phyloP scores from a whole-genome alignment of 495 filamentous ascomycete species.

The Aspergillus cavernicola region DNA sequence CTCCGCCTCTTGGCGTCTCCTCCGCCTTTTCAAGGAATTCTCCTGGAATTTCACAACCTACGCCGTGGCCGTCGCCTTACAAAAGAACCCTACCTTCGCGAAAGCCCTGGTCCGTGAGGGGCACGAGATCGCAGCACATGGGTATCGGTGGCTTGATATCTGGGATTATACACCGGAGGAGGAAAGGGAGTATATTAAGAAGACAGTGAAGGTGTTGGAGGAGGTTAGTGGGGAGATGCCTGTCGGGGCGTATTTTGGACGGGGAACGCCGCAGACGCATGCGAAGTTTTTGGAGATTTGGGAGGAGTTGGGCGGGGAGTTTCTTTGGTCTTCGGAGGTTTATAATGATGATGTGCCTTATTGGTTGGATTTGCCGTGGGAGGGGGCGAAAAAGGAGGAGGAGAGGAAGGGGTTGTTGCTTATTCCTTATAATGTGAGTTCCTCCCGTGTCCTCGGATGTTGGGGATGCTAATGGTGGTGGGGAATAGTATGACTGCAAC shows the following conservation, averaged over 20 bases:
- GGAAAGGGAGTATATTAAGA: conserved; percentile 2
- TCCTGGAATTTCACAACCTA: conserved; percentile 12
- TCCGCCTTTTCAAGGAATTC: conserved; percentile 16
- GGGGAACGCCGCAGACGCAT: conserved; percentile 10
- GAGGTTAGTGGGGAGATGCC: conserved; percentile 11
- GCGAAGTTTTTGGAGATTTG: conserved; percentile 6
- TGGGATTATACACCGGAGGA: conserved; percentile 4
- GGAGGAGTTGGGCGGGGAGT: conserved; percentile 9
- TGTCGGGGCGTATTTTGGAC: conserved; percentile 6
- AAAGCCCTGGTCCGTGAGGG: background rate
- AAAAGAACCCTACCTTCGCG: conserved; percentile 8
- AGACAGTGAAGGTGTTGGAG: background rate
- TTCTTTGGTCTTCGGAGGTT: background rate
- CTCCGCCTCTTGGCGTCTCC: conserved; percentile 8
- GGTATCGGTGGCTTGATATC: background rate
- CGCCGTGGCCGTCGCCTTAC: conserved; percentile 6
- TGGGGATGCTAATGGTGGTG: background rate
- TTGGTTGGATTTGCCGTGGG: conserved; percentile 11
- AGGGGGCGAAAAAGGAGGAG: background rate
- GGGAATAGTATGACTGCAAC: conserved; percentile 4
- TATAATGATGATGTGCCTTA: conserved; percentile 14
- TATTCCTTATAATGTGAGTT: conserved; percentile 9
- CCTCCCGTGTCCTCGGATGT: background rate
- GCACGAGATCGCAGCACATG: conserved; percentile 6
- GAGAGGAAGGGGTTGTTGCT: conserved; percentile 10